Base-by-base conservation (phyloP, 2,329 filamentous ascomycete species). In the Colletotrichum trifolii region DNA sequence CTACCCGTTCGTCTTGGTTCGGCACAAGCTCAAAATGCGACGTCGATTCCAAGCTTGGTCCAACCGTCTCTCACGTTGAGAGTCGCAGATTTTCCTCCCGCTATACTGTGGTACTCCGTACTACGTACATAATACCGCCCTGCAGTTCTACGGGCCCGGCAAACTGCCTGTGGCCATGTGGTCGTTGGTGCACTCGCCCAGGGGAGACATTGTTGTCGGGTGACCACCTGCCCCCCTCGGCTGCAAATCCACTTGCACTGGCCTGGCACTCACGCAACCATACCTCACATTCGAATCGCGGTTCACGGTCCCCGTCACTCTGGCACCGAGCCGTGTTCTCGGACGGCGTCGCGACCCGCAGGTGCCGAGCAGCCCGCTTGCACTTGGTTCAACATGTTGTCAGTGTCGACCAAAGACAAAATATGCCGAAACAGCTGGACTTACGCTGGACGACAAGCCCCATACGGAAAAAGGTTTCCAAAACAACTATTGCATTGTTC, bases 61-160 rank as follows among this genome's bases (percentile, higher is more conserved):
- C 62, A 62, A 47, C 42, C 53, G 63, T 65, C 62, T 65, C 57
- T 65, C 63, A 62, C 63, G 48, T 49, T 39, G 39, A 40, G 36
- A 49, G 58, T 65, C 58, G 39, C 63, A 57, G 42, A 58, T 62
- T 64, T 39, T 17, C 55, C 45, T 33, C 25, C 46, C 48, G 49
- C 38, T 56, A 17, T 17, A 17, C 17, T 17, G 17, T 17, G 4
- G 25, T 25, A 25, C 17, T 17, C 17, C 17, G 17, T 25, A 25
- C 25, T 25, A 4, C 25, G 25, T 25, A 25, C 25, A 25, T 25
- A 5, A 25, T 25, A 25, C 25, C 25, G 25, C 25, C 25, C 25
- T 25, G 4, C 25, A 25, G 25, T 25, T 25, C 55, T 17, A 36
- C 36, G 25, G 39, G 45, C 45, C 50, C 50, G 50, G 62, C 35